Evolutionary conservation across 768 basidiomycete genomes (phyloP).

Genomic region (Lyophyllum atratum): DNA sequence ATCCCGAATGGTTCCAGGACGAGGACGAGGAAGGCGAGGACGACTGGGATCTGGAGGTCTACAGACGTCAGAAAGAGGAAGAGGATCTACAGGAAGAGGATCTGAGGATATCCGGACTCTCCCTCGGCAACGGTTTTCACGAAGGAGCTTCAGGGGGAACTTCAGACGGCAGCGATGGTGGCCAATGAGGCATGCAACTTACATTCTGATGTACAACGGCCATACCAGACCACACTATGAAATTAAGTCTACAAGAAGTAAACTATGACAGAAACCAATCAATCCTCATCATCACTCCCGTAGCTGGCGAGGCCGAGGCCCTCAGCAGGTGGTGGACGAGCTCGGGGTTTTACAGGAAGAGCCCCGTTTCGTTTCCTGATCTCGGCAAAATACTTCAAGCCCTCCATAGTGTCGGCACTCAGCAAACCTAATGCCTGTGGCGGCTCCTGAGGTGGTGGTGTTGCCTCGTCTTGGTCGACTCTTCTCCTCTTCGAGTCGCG

Average conservation of each 20-base stretch:
- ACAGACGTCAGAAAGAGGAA: slow-evolving; percentile 62
- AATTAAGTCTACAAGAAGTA: slow-evolving; percentile 16
- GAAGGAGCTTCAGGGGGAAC: slow-evolving; percentile 32
- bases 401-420: slow-evolving; percentile 83
- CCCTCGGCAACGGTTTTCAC: slow-evolving; percentile 32
- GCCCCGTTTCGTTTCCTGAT: slow-evolving; percentile 70
- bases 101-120: slow-evolving; percentile 48
- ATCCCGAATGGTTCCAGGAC: slow-evolving; percentile 92
- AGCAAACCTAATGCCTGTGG: slow-evolving; percentile 61
- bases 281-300: slow-evolving; percentile 71
- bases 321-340: slow-evolving; percentile 34
- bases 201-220: slow-evolving; percentile 13
- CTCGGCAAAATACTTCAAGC: slow-evolving; percentile 89
- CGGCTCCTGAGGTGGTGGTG: slow-evolving; percentile 27
- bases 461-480: slow-evolving; percentile 24
- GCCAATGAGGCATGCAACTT: slow-evolving; percentile 10
- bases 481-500: slow-evolving; percentile 38
- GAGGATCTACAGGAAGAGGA: slow-evolving; percentile 59
- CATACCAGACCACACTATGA: background rate
- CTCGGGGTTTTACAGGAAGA: slow-evolving; percentile 26
- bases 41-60: slow-evolving; percentile 62
- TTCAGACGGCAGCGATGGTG: slow-evolving; percentile 33
- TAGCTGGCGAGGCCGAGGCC: slow-evolving; percentile 73
- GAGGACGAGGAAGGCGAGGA: slow-evolving; percentile 57
- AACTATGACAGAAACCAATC: slow-evolving; percentile 9